These are phyloP conservation scores for Penicillium cinerascens DNA, from an alignment of 495 filamentous ascomycete species.

Conservation along the genomic window DNA sequence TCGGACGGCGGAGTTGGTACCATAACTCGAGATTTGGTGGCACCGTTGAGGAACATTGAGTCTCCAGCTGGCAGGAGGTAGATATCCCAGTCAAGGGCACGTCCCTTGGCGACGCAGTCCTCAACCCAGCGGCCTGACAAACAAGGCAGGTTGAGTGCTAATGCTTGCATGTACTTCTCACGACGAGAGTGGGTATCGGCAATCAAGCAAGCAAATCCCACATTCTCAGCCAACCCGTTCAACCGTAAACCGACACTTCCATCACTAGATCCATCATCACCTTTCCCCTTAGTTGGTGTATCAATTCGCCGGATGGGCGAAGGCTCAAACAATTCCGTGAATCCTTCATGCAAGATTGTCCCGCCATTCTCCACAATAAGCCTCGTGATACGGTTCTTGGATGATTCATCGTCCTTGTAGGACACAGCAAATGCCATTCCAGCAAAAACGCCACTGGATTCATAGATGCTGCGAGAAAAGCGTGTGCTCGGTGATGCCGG, in stretches of 20 bases:
- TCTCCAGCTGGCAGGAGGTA: conserved; percentile 88
- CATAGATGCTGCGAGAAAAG: conserved; percentile 35
- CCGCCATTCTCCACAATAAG: conserved; percentile 65
- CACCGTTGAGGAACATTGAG: conserved; percentile 70
- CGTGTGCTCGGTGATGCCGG: conserved; percentile 43
- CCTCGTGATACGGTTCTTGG: conserved; percentile 46
- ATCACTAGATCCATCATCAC: conserved; percentile 3
- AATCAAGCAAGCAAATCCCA: conserved; percentile 81
- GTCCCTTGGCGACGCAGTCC: conserved; percentile 59
- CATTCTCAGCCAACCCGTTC: conserved; percentile 43
- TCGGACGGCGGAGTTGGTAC: conserved; percentile 53
- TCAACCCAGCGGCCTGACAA: conserved; percentile 76
- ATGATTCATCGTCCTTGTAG: conserved; percentile 55
- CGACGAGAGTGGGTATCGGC: conserved; percentile 84
- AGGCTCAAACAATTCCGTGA: conserved; percentile 76
- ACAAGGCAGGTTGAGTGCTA: conserved; percentile 85
- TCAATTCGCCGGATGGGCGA: conserved; percentile 34
- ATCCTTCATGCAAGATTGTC: conserved; percentile 66
- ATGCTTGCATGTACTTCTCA: conserved; percentile 91
- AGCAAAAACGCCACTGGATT: conserved; percentile 52
- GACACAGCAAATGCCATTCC: conserved; percentile 82
- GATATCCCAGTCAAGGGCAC: conserved; percentile 66
- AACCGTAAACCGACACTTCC: conserved; percentile 39
- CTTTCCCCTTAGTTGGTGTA: conserved; percentile 25
- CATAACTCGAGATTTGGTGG: conserved; percentile 70